These are phyloP conservation scores for Funneliformis mosseae DNA, from an alignment of 192 early-diverging fungal genomes.

Conservation along the genomic window DNA sequence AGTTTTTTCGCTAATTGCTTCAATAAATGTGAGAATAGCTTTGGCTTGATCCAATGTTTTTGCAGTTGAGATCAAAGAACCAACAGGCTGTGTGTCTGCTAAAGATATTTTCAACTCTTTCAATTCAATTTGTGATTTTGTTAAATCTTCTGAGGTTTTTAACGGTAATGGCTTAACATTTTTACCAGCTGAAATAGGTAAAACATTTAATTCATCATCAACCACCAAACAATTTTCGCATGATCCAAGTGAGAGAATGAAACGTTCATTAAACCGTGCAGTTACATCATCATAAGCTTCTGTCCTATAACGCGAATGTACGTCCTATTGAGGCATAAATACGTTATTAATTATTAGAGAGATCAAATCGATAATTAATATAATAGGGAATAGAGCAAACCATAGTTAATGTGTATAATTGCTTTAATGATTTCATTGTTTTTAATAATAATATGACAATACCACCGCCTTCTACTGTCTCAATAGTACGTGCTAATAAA, in stretches of 20 bases:
- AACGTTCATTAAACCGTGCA: slow-evolving; percentile 97
- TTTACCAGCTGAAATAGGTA: slow-evolving; percentile 92
- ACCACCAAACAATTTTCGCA: slow-evolving; percentile 91
- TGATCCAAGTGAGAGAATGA: slow-evolving; percentile 89
- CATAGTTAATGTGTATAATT: slow-evolving; percentile 98
- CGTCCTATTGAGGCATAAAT: slow-evolving; percentile 62
- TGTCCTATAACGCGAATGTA: slow-evolving; percentile 93
- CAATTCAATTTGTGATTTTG: slow-evolving; percentile 66
- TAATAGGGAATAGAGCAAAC: slow-evolving; percentile 41
- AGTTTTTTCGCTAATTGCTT: slow-evolving; percentile 93
- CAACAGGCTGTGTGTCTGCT: slow-evolving; percentile 89
- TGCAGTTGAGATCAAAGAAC: slow-evolving; percentile 75
- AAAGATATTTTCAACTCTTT: slow-evolving; percentile 82
- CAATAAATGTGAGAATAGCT: slow-evolving; percentile 95
- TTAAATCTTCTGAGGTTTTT: slow-evolving; percentile 51
- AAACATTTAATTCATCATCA: slow-evolving; percentile 97
- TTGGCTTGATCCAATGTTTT: slow-evolving; percentile 96
- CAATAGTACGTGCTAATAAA: slow-evolving; percentile 92
- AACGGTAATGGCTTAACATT: slow-evolving; percentile 86
- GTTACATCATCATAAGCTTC: slow-evolving; percentile 92
- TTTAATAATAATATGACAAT: slow-evolving; percentile 91
- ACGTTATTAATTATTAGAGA: background rate
- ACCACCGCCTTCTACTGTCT: slow-evolving; percentile 98
- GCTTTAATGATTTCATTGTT: slow-evolving; percentile 94
- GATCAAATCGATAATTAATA: background rate